Percentiles rank a stretch among this genome's conserved stretches.
These are phyloP conservation scores for Filosporella fistucella DNA, from an alignment of 495 filamentous ascomycete species.

Conservation along the genomic window DNA sequence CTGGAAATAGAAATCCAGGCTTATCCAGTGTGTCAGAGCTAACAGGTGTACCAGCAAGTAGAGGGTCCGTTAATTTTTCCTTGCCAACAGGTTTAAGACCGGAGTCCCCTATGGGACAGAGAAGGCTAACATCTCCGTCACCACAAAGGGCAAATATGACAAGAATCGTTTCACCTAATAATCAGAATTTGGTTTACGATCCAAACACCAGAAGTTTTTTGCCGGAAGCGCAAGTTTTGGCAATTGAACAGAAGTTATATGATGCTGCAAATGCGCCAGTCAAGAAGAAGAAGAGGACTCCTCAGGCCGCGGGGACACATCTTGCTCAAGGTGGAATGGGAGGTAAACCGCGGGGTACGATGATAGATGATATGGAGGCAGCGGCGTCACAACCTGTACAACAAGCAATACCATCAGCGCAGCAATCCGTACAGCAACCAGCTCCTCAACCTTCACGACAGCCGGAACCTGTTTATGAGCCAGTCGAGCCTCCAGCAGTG, in stretches of 20 bases:
- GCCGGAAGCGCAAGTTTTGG: conserved; percentile 29
- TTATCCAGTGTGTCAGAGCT: conserved; percentile 22
- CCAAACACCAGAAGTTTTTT: conserved; percentile 54
- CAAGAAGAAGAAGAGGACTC: conserved; percentile 50
- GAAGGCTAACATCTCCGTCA: conserved; percentile 24
- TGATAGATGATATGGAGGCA: conserved; percentile 23
- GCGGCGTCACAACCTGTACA: background rate
- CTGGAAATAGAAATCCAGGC: conserved; percentile 15
- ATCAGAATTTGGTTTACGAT: conserved; percentile 47
- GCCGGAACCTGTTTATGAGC: conserved; percentile 1
- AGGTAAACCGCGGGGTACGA: conserved; percentile 29
- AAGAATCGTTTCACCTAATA: conserved; percentile 15
- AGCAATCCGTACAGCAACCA: background rate
- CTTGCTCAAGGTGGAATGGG: conserved; percentile 32
- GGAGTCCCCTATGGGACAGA: conserved; percentile 16
- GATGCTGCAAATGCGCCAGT: conserved; percentile 44
- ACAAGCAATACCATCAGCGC: background rate
- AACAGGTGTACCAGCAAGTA: conserved; percentile 44
- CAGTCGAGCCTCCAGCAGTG: background rate
- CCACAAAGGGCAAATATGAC: conserved; percentile 18
- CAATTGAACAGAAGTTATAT: conserved; percentile 34
- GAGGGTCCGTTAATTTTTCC: conserved; percentile 80
- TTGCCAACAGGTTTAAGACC: conserved; percentile 59
- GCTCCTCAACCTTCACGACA: background rate
- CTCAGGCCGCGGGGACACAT: conserved; percentile 38